A percentile compares a stretch with the other conserved stretches of the same genome.
Conservation (phyloP, 2,329 filamentous ascomycete genomes). For the Emericellopsis cladophorae region DNA sequence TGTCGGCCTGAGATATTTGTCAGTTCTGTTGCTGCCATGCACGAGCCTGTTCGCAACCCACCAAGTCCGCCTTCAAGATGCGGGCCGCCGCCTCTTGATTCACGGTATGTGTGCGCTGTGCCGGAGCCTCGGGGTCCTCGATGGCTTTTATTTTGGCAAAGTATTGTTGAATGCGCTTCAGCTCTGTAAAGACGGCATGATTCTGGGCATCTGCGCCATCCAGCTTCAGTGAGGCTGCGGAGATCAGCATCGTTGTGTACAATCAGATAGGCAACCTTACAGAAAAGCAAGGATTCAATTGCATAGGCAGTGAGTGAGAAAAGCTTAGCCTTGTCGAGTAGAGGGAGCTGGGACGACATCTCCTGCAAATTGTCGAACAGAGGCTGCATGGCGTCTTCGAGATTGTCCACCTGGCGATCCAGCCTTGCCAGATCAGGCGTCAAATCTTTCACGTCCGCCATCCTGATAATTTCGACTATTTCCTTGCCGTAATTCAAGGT, state of each 20-base stretch:
- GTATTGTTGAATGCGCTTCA: constrained; percentile 79
- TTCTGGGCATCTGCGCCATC: constrained; percentile 70
- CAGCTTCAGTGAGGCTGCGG: constrained; percentile 56
- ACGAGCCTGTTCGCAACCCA: constrained; percentile 25
- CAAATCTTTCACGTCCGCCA: constrained; percentile 40
- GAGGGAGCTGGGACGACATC: constrained; percentile 64
- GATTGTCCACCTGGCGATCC: constrained; percentile 64
- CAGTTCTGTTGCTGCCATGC: not conserved
- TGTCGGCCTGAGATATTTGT: constrained; percentile 25
- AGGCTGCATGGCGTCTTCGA: constrained; percentile 64
- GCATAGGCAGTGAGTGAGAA: constrained; percentile 81
- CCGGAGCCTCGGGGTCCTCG: constrained; percentile 43
- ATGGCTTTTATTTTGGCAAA: constrained; percentile 79
- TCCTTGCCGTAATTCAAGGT: too few relatives aligned
- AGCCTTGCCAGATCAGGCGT: constrained; percentile 59
- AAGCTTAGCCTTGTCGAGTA: constrained; percentile 92
- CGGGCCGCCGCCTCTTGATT: constrained; percentile 69
- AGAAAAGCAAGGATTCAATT: constrained; percentile 82
- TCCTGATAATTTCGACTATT: constrained; percentile 7
- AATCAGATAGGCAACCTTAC: constrained; percentile 30
- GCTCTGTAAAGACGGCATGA: constrained; percentile 75
- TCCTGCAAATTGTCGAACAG: constrained; percentile 55
- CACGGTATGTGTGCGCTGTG: constrained; percentile 37
- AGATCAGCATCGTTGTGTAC: not conserved
- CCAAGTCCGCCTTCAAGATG: constrained; percentile 72